A percentile compares a stretch with the other conserved stretches of the same genome.
Evolutionary conservation across 352 stramenopile species (phyloP).

Genomic region (Globisporangium acanthophoron): DNA sequence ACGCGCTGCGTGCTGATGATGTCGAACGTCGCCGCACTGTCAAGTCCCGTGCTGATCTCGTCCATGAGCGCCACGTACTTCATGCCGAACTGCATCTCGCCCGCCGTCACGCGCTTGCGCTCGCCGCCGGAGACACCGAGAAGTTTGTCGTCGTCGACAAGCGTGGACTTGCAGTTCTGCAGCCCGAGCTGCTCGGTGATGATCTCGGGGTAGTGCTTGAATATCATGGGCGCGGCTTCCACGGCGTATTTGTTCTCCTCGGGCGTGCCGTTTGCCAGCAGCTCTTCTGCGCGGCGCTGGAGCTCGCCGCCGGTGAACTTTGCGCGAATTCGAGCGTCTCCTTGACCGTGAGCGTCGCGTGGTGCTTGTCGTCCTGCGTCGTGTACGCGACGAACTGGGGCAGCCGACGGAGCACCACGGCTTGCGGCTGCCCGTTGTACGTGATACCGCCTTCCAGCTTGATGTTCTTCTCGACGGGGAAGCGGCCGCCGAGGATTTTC

Average conservation of each 20-base stretch:
- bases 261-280: constrained; percentile 24
- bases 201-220: constrained; percentile 7
- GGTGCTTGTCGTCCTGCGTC: constrained; percentile 72
- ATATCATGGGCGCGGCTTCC: constrained; percentile 6
- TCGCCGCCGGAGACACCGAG: constrained; percentile 63
- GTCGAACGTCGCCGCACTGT: constrained; percentile 87
- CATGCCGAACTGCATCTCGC: constrained; percentile 77
- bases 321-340: constrained; percentile 51
- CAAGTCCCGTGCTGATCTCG: constrained; percentile 90
- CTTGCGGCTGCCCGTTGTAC: constrained; percentile 21
- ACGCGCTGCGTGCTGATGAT: constrained; percentile 73
- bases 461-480: constrained; percentile 18
- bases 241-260: constrained; percentile 15
- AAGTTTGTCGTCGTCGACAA: constrained; percentile 35
- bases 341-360: constrained; percentile 57
- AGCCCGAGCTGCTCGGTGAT: constrained; percentile 10
- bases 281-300: neutral
- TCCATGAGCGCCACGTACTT: constrained; percentile 82
- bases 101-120: constrained; percentile 61
- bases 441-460: constrained; percentile 19
- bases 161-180: constrained; percentile 6
- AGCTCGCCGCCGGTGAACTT: constrained; percentile 26
- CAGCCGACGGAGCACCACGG: too few species aligned
- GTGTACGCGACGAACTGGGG: constrained; percentile 23
- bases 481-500: constrained; percentile 28